Evolutionary conservation across 108 stramenopile species (phyloP), one percentile per base, ranked within the genome.

Genomic region (Discostella pseudostelligera): DNA sequence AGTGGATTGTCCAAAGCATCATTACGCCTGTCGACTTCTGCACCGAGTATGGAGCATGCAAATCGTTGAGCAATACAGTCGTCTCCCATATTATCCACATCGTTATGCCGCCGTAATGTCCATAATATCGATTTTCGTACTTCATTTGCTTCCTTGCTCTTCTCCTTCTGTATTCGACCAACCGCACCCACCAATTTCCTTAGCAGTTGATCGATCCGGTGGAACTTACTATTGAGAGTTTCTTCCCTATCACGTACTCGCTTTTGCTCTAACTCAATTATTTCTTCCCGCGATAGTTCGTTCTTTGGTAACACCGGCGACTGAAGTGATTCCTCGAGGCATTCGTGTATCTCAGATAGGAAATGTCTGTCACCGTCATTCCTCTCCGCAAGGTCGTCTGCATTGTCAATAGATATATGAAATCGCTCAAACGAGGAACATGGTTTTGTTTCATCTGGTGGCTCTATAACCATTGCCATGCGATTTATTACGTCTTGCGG

Each of bases 121-220:
- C 62, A 59, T 32, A 79, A 39, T n/a, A 88, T 57, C 17, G 53
- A 43, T 55, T 79, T 84, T 55, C 83, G 60, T 10, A 83, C 79
- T 22, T 44, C 57, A 44, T 88, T 88, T 35, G 87, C 87, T 29
- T 51, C 47, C 39, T 43, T 59, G 51, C 81, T 83, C 29, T 57
- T 54, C 3, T 48, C 49, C 68, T 78, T 82, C 29, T 88, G 76
- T 25, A 73, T 50, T 39, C 68, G 54, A 0, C 77, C 81, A 4
- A 84, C 77, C 39, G 50, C 59, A 9, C 87, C 82, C 2, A 88
- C 87, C 65, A 73, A 75, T 32, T 59, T 70, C 19, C 87, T 67
- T 14, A 88, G 45, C 26, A 78, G 17, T 36, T 70, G 68, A 61
- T 88, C 87, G 35, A 76, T 58, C n/a, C 56, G 50, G 29, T 86